Conservation (phyloP, 2,329 filamentous ascomycete species). For the Mycogone perniciosa region DNA sequence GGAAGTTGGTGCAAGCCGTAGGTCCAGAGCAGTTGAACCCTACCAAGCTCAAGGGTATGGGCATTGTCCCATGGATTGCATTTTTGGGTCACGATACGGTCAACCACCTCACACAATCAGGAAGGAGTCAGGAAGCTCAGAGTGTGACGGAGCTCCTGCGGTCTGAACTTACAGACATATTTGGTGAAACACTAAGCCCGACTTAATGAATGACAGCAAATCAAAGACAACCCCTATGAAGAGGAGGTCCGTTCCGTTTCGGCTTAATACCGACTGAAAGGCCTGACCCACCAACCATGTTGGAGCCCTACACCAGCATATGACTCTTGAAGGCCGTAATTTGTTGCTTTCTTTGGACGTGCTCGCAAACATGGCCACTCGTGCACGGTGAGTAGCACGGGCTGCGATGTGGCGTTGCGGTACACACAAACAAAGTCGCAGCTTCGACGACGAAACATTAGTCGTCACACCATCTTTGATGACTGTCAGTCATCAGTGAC, state of each 20-base stretch:
- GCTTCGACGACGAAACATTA: too few relatives aligned
- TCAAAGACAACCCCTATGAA: background rate
- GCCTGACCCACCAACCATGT: too few relatives aligned
- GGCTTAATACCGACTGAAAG: too few relatives aligned
- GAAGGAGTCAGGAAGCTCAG: slow-evolving; percentile 36
- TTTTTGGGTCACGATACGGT: slow-evolving; percentile 43
- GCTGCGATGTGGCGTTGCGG: too few relatives aligned
- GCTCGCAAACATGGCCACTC: too few relatives aligned
- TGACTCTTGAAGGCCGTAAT: too few relatives aligned
- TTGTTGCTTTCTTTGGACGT: too few relatives aligned
- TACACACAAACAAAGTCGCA: too few relatives aligned
- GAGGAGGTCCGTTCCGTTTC: background rate
- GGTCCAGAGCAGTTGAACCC: slow-evolving; percentile 22
- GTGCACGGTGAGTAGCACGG: too few relatives aligned
- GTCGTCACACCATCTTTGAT: too few relatives aligned
- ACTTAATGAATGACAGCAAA: slow-evolving; percentile 12
- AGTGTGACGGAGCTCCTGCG: slow-evolving; percentile 33
- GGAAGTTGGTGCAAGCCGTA: slow-evolving; percentile 21
- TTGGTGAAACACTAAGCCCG: slow-evolving; percentile 19
- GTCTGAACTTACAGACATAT: slow-evolving; percentile 28
- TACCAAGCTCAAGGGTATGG: slow-evolving; percentile 26
- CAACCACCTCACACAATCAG: slow-evolving; percentile 36
- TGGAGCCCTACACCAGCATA: too few relatives aligned
- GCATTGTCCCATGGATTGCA: slow-evolving; percentile 30
- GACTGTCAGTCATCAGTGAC: too few relatives aligned